These are phyloP conservation scores for Neonectria magnoliae DNA, from an alignment of 2,329 filamentous ascomycete species.

Conservation along the genomic window DNA sequence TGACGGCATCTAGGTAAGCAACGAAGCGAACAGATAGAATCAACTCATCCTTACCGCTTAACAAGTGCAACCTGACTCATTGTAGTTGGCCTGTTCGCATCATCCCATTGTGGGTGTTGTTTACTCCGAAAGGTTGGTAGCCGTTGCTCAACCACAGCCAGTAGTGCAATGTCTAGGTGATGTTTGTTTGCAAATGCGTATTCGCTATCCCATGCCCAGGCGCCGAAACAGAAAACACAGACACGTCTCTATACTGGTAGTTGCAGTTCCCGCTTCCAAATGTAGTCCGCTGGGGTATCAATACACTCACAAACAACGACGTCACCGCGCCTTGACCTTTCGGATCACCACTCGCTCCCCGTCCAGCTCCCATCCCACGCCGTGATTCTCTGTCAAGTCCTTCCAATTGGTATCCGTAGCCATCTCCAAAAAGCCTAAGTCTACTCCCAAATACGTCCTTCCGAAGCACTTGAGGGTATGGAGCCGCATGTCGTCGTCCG, in stretches of 20 bases:
- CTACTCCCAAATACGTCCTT: slow-evolving; percentile 79
- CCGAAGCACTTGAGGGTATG: slow-evolving; percentile 90
- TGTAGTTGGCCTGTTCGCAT: neutral
- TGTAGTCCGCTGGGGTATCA: slow-evolving; percentile 16
- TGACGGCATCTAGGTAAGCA: neutral
- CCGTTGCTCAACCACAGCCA: neutral
- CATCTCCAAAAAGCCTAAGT: slow-evolving; percentile 74
- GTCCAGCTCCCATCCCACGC: slow-evolving; percentile 86
- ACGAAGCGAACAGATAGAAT: neutral
- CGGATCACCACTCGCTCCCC: slow-evolving; percentile 81
- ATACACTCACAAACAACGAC: slow-evolving; percentile 15
- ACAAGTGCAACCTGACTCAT: neutral
- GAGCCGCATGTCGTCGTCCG: slow-evolving; percentile 76
- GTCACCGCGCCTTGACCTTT: slow-evolving; percentile 56
- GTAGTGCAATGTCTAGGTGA: neutral
- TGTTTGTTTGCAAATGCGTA: neutral
- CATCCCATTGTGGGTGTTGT: neutral
- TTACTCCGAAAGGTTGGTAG: neutral
- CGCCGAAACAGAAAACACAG: neutral
- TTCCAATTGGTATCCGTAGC: slow-evolving; percentile 77
- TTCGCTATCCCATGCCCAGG: neutral
- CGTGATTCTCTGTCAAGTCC: slow-evolving; percentile 71
- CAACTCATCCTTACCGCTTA: neutral
- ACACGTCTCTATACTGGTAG: slow-evolving; percentile 6
- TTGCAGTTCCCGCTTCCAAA: slow-evolving; percentile 18